These are phyloP conservation scores for Kwoniella newhampshirensis DNA, from an alignment of 768 basidiomycete species.

Conservation along the genomic window DNA sequence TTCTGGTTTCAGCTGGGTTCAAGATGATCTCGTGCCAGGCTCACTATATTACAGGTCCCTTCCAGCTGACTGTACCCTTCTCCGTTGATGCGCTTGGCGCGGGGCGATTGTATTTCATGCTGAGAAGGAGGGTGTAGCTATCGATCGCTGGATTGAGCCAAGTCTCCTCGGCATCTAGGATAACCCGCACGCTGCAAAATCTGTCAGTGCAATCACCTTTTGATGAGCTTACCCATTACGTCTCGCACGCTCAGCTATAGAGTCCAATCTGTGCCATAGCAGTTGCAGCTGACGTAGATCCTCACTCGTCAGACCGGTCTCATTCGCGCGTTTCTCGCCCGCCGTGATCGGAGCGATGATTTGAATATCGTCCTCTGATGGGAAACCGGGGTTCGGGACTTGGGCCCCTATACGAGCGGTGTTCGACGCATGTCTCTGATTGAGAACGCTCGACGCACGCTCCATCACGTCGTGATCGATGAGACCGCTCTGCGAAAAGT, in stretches of 20 bases:
- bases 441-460: conserved; percentile 40
- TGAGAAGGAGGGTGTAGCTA: conserved; percentile 67
- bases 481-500: conserved; percentile 21
- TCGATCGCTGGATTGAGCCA: conserved; percentile 71
- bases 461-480: conserved; percentile 24
- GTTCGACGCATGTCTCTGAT: conserved; percentile 14
- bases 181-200: conserved; percentile 66
- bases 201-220: neutral
- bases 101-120: conserved; percentile 74
- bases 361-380: neutral
- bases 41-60: conserved; percentile 14
- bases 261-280: conserved; percentile 62
- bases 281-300: conserved; percentile 65
- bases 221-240: conserved; percentile 33
- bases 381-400: conserved; percentile 1
- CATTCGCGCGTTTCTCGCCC: conserved; percentile 6
- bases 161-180: conserved; percentile 76
- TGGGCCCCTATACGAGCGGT: neutral
- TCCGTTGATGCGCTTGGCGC: conserved; percentile 1
- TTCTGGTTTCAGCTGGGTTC: neutral
- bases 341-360: conserved; percentile 8
- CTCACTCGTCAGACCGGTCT: conserved; percentile 55
- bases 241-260: conserved; percentile 65
- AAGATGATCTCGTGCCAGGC: neutral
- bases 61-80: neutral